These are phyloP conservation scores for Trypanosoma lewisi DNA, from an alignment of 208 protist genomes.

Conservation along the genomic window DNA sequence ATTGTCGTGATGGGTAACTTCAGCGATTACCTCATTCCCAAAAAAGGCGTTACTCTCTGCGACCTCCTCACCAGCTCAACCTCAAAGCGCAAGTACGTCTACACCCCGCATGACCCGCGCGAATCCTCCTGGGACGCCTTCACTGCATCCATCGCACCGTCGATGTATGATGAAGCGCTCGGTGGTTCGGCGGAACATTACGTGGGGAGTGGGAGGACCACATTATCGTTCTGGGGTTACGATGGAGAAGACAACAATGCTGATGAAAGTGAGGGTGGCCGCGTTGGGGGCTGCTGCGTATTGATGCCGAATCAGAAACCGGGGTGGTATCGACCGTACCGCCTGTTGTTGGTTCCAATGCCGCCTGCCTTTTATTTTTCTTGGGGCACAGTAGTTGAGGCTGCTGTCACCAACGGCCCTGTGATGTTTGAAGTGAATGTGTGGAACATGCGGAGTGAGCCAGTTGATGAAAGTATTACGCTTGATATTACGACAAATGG, in stretches of 20 bases:
- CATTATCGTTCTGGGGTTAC: constrained; percentile 16
- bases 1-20: constrained; percentile 21
- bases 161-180: not conserved
- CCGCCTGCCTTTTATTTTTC: not conserved
- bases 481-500: constrained; percentile 11
- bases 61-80: constrained; percentile 15
- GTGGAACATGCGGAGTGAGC: constrained; percentile 10
- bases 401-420: constrained; percentile 6
- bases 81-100: not conserved
- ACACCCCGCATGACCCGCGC: constrained; percentile 1
- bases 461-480: constrained; percentile 1
- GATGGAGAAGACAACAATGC: not conserved
- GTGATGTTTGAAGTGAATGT: constrained; percentile 21
- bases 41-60: constrained; percentile 11
- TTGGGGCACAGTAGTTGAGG: constrained; percentile 2
- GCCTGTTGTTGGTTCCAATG: constrained; percentile 7
- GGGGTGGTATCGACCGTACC: constrained; percentile 3
- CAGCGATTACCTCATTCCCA: constrained; percentile 19
- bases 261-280: too few relatives aligned
- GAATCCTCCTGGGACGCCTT: not conserved
- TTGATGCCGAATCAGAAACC: constrained; percentile 3
- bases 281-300: constrained; percentile 5
- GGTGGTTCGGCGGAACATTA: constrained; percentile 9
- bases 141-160: constrained; percentile 1
- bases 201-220: not conserved